These are phyloP conservation scores for Aspergillus neoniger DNA, from an alignment of 2,329 filamentous ascomycete species.

Conservation along the genomic window DNA sequence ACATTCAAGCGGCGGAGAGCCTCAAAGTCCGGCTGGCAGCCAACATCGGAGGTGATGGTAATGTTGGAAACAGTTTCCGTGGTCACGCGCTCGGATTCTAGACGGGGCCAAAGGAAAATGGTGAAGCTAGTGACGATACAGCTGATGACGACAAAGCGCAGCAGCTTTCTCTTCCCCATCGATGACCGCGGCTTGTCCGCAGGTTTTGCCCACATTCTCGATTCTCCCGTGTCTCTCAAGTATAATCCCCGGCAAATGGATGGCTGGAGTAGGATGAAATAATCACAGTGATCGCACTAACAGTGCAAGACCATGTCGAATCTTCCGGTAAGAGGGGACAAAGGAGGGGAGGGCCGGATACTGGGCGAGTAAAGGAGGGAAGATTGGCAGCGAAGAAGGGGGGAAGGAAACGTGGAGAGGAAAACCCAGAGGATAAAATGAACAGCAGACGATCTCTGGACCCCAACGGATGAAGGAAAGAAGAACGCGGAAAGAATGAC, in stretches of 20 bases:
- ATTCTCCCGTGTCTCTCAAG: neutral
- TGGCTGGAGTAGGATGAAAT: conserved; percentile 5
- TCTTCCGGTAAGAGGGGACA: conserved; percentile 5
- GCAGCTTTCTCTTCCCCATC: conserved; percentile 35
- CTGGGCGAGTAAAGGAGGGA: neutral
- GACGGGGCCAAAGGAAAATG: conserved; percentile 29
- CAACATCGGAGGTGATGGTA: conserved; percentile 30
- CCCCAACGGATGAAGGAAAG: conserved; percentile 9
- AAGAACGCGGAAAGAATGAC: conserved; percentile 4
- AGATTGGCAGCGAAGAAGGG: conserved; percentile 12
- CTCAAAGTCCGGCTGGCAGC: conserved; percentile 32
- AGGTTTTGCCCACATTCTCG: conserved; percentile 28
- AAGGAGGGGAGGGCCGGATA: neutral
- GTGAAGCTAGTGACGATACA: conserved; percentile 29
- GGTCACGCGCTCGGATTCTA: conserved; percentile 18
- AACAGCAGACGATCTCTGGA: conserved; percentile 9
- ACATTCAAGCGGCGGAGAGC: conserved; percentile 28
- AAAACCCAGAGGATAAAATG: neutral
- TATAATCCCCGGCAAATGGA: neutral
- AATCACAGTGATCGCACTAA: conserved; percentile 16
- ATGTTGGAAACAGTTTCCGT: conserved; percentile 29
- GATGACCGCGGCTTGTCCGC: conserved; percentile 25
- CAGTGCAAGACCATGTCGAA: conserved; percentile 23
- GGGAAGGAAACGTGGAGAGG: conserved; percentile 13
- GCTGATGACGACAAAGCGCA: conserved; percentile 31